Evolutionary conservation across 1,139 yeast genomes (phyloP), one percentile per base, ranked within the genome.

Genomic region (Suhomyces choctaworum): DNA sequence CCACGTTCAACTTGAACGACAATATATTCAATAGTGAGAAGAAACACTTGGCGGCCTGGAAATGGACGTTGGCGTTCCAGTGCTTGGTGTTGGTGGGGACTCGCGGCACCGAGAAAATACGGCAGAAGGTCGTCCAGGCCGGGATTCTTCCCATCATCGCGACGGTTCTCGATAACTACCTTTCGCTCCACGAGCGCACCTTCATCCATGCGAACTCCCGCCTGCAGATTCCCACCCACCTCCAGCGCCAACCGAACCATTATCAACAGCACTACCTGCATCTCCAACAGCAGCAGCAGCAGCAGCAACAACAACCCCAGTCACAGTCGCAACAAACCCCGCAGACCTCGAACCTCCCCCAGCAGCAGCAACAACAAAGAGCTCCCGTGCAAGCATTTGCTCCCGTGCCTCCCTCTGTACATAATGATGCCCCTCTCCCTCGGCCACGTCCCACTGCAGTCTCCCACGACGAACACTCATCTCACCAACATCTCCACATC

Each of bases 1-100:
- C 62, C 37, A 56, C 63, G 7, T 61, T 54, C 46, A 58, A 54
- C 40, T 41, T 54, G 27, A 53, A 47, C 32, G 72, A 66, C 36
- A 60, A 54, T 47, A 62, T 76, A 19, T 72, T 73, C 35, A 65
- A 64, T 40, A 59, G 64, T 31, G 79, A 73, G 39, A 64, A 64
- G 44, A 75, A 74, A 42, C 72, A 82, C 16, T 64, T 86, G 39
- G 73, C 81, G 12, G 92, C 95, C 0, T 90, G 97, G 96, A 92
- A 90, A 62, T 92, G 98, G 98, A 87, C 96, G 5, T 66, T 92
- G 41, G 88, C 97, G 0, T 81, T 92, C 54, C 97, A 92, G 62
- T 89, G 97, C 54, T 65, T 92, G 41, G 96, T 90, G 1, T 73
- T 89, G 42, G 78, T 92, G 17, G 96, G 97, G 11, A 90, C 97